Conservation (phyloP, 2,329 filamentous ascomycete species). For the Tetracladium maxilliforme region DNA sequence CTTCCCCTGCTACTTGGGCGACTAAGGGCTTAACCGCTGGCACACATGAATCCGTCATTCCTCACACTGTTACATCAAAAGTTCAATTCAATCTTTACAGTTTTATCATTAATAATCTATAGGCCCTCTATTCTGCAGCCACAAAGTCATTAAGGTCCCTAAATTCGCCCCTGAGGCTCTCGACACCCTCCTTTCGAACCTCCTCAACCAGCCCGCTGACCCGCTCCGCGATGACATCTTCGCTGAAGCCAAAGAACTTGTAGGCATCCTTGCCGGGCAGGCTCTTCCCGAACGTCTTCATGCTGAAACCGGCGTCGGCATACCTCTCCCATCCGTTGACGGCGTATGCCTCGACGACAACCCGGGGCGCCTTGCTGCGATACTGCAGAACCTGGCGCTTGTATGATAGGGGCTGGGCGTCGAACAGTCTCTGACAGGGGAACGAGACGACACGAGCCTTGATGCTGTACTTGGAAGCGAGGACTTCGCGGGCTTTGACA, state of each 20-base stretch:
- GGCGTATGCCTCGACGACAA: constrained; percentile 43
- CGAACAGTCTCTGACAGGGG: constrained; percentile 25
- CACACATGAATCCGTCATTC: too few species aligned
- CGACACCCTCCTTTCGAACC: constrained; percentile 9
- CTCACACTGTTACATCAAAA: too few species aligned
- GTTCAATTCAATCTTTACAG: too few species aligned
- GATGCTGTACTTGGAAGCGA: constrained; percentile 17
- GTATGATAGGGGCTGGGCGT: constrained; percentile 23
- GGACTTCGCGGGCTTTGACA: constrained; percentile 19
- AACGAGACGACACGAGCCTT: constrained; percentile 22
- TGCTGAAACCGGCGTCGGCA: constrained; percentile 35
- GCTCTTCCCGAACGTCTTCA: constrained; percentile 38
- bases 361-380: constrained; percentile 23
- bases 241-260: constrained; percentile 35
- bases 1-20: too few species aligned
- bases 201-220: constrained; percentile 13
- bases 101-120: too few species aligned
- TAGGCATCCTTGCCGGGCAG: constrained; percentile 36
- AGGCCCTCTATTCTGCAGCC: too few species aligned
- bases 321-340: constrained; percentile 42
- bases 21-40: too few species aligned
- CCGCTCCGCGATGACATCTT: constrained; percentile 20
- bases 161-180: background rate
- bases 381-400: constrained; percentile 25
- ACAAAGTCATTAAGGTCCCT: background rate